Evolutionary conservation across 176 grass and related monocot genomes (phyloP), one percentile per base, ranked within the genome.

Genomic region (Raddia guianensis): DNA sequence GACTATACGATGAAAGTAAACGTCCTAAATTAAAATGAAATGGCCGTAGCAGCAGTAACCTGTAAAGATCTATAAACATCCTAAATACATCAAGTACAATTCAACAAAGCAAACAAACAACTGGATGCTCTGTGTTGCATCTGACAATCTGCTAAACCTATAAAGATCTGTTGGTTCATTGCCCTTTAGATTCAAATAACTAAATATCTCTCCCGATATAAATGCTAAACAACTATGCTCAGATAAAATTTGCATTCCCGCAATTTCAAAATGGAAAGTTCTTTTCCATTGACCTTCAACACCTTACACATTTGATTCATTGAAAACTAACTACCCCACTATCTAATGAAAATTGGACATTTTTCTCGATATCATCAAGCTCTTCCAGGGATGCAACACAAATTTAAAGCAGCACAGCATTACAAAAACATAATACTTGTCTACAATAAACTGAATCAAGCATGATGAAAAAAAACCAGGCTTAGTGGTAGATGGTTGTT

Each of bases 1-100:
- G 7, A 48, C n/a, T 43, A 54, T 53, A 70, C 16, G 6, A 43
- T 58, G 50, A 79, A 44, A 32, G 63, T 13, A 55, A 70, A 1
- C 8, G 50, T 81, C 13, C 46, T 75, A 75, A 80, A 59, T 16
- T 74, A 69, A 16, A 33, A 81, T 21, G 6, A 81, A 35, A 19
- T 72, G 11, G 7, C 21, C 9, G 5, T 20, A 52, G 8, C 16
- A 55, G n/a, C 14, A 56, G 20, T 64, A 19, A 27, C 27, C 27
- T 27, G 1, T 27, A 27, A 27, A 27, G 27, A 27, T 27, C 27
- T 27, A 27, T 27, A 27, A 27, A 27, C 27, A 27, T 27, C 27
- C 27, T 27, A 78, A 9, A 8, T 11, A 40, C 7, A 60, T n/a
- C 11, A 33, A 44, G 59, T 34, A 35, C n/a, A 61, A 32, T 32